phyloP scores from a whole-genome alignment of 331 rosid genomes.

The Quercus tomentella region DNA sequence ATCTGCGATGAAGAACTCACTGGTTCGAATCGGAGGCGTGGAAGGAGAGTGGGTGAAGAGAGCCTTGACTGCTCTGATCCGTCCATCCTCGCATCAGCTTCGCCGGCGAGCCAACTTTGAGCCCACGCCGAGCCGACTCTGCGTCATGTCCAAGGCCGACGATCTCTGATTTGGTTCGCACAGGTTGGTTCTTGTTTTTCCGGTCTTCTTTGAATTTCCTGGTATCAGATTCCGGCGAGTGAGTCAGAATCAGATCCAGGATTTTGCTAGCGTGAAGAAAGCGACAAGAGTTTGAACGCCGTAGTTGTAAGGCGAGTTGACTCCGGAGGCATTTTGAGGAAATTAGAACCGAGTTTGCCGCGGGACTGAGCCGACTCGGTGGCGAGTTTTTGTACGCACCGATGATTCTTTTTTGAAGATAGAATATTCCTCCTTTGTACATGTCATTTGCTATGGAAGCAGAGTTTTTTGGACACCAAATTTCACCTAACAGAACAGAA shows the following conservation, averaged over 20 bases:
- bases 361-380: background rate
- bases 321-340: background rate
- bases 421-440: conserved; percentile 37
- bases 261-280: background rate
- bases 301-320: background rate
- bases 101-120: conserved; percentile 64
- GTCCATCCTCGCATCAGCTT: conserved; percentile 92
- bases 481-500: background rate
- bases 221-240: conserved; percentile 33
- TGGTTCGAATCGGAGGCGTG: conserved; percentile 86
- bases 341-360: background rate
- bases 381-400: conserved; percentile 2
- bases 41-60: conserved; percentile 96
- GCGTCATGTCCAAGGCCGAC: conserved; percentile 54
- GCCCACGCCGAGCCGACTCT: conserved; percentile 84
- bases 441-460: conserved; percentile 56
- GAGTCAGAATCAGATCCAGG: conserved; percentile 16
- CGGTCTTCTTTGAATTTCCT: conserved; percentile 25
- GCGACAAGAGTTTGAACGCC: conserved; percentile 31
- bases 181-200: conserved; percentile 46
- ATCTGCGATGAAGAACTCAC: conserved; percentile 97
- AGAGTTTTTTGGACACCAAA: conserved; percentile 34
- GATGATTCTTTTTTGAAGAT: conserved; percentile 14
- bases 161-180: conserved; percentile 34
- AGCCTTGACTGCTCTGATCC: conserved; percentile 77